These are phyloP conservation scores for Fusarium anthophilum DNA, from an alignment of 2,329 filamentous ascomycete genomes.

Conservation along the genomic window DNA sequence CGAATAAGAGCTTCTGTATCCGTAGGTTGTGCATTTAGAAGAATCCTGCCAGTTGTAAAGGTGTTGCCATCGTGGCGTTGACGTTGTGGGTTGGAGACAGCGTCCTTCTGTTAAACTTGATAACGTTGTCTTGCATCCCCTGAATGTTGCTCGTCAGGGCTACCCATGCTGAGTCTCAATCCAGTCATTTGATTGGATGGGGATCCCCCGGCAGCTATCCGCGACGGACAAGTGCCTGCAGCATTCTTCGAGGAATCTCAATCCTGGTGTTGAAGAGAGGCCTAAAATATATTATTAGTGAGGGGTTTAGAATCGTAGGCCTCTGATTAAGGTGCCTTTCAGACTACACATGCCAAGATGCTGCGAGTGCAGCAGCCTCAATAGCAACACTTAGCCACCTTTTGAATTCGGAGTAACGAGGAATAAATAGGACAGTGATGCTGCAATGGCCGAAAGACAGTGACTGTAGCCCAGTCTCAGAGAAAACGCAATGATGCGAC, in stretches of 20 bases:
- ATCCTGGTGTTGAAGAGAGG: not conserved
- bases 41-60: not conserved
- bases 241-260: not conserved
- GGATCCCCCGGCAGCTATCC: constrained; percentile 14
- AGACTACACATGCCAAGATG: not conserved
- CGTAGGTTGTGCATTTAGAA: not conserved
- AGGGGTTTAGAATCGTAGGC: not conserved
- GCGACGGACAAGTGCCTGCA: constrained; percentile 27
- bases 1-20: not conserved
- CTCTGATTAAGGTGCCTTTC: not conserved
- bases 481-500: not conserved
- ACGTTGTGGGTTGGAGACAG: constrained; percentile 11
- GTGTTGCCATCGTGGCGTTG: constrained; percentile 4
- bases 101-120: constrained; percentile 15
- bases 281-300: not conserved
- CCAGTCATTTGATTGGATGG: constrained; percentile 20
- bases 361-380: not conserved
- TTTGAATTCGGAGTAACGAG: not conserved
- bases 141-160: constrained; percentile 10
- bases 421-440: not conserved
- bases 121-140: constrained; percentile 21
- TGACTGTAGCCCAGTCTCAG: not conserved
- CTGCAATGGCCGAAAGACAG: constrained; percentile 7
- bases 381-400: not conserved
- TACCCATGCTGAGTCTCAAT: constrained; percentile 9